Evolutionary conservation across 176 grass and related monocot genomes (phyloP), one percentile per base, ranked within the genome.

Genomic region (Paspalum vaginatum): DNA sequence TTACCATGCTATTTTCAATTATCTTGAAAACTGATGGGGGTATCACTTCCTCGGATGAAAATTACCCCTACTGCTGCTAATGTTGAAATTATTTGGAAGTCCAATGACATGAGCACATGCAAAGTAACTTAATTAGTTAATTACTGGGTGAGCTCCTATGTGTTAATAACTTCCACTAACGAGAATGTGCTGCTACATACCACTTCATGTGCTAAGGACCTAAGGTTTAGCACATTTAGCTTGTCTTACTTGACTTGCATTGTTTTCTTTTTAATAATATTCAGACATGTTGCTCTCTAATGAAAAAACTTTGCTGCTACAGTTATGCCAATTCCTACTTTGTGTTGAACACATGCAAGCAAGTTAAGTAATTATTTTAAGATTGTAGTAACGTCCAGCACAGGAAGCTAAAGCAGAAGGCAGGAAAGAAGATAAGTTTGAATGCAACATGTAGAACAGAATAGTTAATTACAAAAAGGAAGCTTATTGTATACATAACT

Each of bases 221-320:
- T 13, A 70, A 70, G 45, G 49, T 49, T 24, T 27, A 13, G 22
- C 25, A 61, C 47, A 25, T 24, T 61, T 4, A 58, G 38, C 11
- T 32, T 59, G 14, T 10, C 11, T 79, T 50, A 17, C 25, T 50
- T 71, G 14, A 50, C 46, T 51, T 51, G 24, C 24, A 32, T 32
- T 49, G 17, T 71, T 50, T 70, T 71, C 9, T 49, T 70, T 46
- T 42, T 77, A 63, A 32, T 10, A 24, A 76, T 17, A 45, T 32
- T 22, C 12, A 49, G 40, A 70, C 53, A 42, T 16, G 73, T 25
- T 75, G 21, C 38, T 42, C 38, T 40, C 54, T 20, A 32, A 32
- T 32, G 32, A 32, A 32, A 26, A 75, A 5, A n/a, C 10, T 59
- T 44, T 75, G 12, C 54, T 59, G 52, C 52, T 22, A 56, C 9